Percentiles rank a stretch among this genome's conserved stretches.
phyloP scores from a whole-genome alignment of 768 basidiomycete species.

The Lactifluus rugatus region DNA sequence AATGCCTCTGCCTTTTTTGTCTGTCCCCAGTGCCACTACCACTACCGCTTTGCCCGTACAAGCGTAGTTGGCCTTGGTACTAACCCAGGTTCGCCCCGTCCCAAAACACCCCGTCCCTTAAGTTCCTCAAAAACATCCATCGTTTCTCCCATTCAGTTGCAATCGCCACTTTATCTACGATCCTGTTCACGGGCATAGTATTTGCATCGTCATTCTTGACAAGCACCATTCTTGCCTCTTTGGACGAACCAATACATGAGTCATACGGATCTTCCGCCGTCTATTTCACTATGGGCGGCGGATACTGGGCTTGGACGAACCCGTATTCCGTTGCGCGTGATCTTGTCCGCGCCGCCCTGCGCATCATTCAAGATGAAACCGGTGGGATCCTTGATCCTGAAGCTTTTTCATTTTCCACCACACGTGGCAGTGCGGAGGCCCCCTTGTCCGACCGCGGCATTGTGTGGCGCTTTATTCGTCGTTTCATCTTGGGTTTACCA shows the following conservation, averaged over 20 bases:
- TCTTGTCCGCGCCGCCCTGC: constrained; percentile 19
- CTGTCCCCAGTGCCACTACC: constrained; percentile 73
- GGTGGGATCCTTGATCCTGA: constrained; percentile 19
- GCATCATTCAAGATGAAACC: constrained; percentile 19
- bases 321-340: constrained; percentile 17
- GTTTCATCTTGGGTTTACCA: constrained; percentile 71
- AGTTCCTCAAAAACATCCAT: neutral
- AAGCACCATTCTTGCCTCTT: constrained; percentile 13
- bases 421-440: neutral
- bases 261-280: constrained; percentile 1
- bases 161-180: constrained; percentile 32
- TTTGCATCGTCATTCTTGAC: constrained; percentile 18
- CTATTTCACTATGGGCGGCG: neutral
- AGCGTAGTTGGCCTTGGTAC: constrained; percentile 60
- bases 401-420: constrained; percentile 28
- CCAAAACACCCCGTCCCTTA: neutral
- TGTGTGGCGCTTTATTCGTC: constrained; percentile 46
- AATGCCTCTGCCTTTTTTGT: constrained; percentile 65
- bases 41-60: constrained; percentile 68
- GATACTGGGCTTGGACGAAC: constrained; percentile 17
- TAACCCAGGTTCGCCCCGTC: constrained; percentile 46
- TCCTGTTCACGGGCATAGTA: constrained; percentile 18
- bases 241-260: constrained; percentile 10
- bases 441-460: constrained; percentile 32
- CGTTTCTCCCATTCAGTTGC: constrained; percentile 37